Conservation (phyloP, 2,329 filamentous ascomycete genomes). For the Phialophora chinensis region DNA sequence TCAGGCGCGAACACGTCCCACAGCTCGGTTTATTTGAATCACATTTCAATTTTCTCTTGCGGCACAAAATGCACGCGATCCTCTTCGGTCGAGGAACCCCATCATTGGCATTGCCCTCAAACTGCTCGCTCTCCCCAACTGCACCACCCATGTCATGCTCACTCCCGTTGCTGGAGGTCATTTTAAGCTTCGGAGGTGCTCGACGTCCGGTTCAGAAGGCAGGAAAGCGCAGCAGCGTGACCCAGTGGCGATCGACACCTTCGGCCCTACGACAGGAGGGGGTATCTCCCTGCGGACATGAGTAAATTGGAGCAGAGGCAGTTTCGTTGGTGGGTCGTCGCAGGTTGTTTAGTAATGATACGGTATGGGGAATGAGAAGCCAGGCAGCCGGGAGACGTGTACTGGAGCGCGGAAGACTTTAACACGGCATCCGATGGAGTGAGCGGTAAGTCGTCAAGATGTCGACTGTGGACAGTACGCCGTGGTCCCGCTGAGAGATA, state of each 20-base stretch:
- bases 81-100: constrained; percentile 80
- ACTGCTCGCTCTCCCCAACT: constrained; percentile 19
- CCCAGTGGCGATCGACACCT: background rate
- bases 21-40: constrained; percentile 85
- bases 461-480: background rate
- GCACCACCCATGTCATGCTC: constrained; percentile 11
- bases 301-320: background rate
- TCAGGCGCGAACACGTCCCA: constrained; percentile 83
- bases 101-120: constrained; percentile 22
- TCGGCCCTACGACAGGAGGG: background rate
- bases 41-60: constrained; percentile 69
- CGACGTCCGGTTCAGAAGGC: background rate
- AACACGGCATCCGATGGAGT: background rate
- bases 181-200: background rate
- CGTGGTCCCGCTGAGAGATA: background rate
- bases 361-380: background rate
- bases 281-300: background rate
- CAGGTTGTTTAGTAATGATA: background rate
- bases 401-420: background rate
- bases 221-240: background rate
- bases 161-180: constrained; percentile 21
- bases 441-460: background rate
- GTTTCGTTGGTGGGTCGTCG: background rate
- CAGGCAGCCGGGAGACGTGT: constrained; percentile 3
- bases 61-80: constrained; percentile 91